phyloP scores from a whole-genome alignment of 352 stramenopile species.

The Phytophthora aleatoria region DNA sequence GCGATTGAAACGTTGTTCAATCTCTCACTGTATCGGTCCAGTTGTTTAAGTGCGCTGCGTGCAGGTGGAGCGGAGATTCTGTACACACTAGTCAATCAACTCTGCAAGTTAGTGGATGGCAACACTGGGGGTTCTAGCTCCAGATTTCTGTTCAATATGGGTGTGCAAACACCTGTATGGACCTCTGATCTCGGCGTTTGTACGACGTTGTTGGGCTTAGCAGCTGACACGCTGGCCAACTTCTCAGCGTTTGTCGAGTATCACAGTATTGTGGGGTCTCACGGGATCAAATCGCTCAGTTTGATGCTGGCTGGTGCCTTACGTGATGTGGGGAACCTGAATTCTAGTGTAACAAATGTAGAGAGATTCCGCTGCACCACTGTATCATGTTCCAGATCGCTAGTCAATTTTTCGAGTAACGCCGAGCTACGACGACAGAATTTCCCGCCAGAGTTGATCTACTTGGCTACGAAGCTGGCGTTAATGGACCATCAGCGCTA shows the following conservation, averaged over 20 bases:
- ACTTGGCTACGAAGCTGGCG: conserved; percentile 52
- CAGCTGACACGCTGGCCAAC: conserved; percentile 66
- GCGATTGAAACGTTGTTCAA: conserved; percentile 75
- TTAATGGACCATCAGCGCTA: conserved; percentile 50
- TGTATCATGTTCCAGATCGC: conserved; percentile 55
- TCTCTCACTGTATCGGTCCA: conserved; percentile 63
- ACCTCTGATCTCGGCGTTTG: conserved; percentile 24
- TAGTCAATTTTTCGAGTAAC: conserved; percentile 79
- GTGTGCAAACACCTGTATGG: conserved; percentile 15
- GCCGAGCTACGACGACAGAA: conserved; percentile 53
- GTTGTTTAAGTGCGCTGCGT: conserved; percentile 55
- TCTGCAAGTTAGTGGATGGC: conserved; percentile 52
- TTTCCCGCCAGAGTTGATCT: conserved; percentile 60
- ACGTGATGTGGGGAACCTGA: conserved; percentile 49
- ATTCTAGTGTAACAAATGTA: conserved; percentile 38
- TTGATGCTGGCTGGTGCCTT: conserved; percentile 53
- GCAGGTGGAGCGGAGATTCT: conserved; percentile 69
- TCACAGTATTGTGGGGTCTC: conserved; percentile 49
- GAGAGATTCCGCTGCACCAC: conserved; percentile 51
- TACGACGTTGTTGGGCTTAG: conserved; percentile 49
- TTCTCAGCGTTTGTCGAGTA: conserved; percentile 74
- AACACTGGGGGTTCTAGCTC: conserved; percentile 27
- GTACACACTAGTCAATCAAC: conserved; percentile 46
- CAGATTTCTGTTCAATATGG: conserved; percentile 14
- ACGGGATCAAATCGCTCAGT: conserved; percentile 57